These are phyloP conservation scores for Ceratocystiopsis minuta DNA, from an alignment of 2,329 filamentous ascomycete species.

Conservation along the genomic window DNA sequence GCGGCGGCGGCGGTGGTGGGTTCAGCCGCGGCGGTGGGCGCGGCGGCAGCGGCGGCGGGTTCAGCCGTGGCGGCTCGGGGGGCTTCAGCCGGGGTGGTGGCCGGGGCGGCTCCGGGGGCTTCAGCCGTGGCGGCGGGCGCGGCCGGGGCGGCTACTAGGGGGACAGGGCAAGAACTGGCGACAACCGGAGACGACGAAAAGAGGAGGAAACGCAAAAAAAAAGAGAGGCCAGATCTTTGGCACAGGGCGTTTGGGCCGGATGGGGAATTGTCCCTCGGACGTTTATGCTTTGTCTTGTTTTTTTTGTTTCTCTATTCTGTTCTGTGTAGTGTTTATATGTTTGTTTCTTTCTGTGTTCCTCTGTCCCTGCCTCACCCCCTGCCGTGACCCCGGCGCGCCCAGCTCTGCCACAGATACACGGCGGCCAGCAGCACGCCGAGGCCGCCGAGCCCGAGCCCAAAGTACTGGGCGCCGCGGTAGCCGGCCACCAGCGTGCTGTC, in stretches of 20 bases:
- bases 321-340: too few relatives aligned
- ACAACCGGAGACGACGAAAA: not conserved
- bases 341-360: not conserved
- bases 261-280: not conserved
- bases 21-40: constrained; percentile 9
- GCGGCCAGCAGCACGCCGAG: constrained; percentile 18
- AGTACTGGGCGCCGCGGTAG: constrained; percentile 21
- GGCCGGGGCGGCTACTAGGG: constrained; percentile 4
- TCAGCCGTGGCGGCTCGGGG: constrained; percentile 14
- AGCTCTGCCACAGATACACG: constrained; percentile 13
- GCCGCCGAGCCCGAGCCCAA: constrained; percentile 22
- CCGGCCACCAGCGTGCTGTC: constrained; percentile 7
- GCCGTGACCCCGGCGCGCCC: constrained; percentile 1
- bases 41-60: constrained; percentile 18
- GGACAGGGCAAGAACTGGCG: not conserved
- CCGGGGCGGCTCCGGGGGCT: constrained; percentile 14
- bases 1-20: constrained; percentile 8
- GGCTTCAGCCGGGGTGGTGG: constrained; percentile 12
- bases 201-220: constrained; percentile 1
- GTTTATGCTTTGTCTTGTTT: not conserved
- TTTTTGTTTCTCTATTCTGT: not conserved
- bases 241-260: constrained; percentile 6
- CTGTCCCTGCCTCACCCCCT: not conserved
- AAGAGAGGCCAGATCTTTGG: too few relatives aligned
- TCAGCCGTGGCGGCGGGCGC: constrained; percentile 3